phyloP scores from a whole-genome alignment of 345 rosid genomes.

The Iberis pinnata region DNA sequence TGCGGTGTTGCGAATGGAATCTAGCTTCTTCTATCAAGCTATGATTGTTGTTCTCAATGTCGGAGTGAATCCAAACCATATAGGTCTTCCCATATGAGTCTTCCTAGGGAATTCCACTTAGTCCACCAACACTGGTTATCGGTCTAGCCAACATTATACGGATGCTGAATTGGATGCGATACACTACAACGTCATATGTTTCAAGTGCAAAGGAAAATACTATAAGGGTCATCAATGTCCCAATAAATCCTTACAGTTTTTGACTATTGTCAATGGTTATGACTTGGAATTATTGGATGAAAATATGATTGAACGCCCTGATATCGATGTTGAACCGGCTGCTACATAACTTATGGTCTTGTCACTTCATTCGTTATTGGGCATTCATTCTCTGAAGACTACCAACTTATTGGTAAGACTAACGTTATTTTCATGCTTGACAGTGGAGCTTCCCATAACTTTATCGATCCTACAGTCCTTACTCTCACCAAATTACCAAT shows the following conservation, averaged over 20 bases:
- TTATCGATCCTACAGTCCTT: not conserved
- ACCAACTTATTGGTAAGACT: not conserved
- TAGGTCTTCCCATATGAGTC: no score
- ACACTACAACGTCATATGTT: not conserved
- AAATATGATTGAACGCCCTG: not conserved
- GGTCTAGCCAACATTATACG: not conserved
- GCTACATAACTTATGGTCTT: not conserved
- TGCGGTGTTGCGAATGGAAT: not conserved
- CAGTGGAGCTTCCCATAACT: not conserved
- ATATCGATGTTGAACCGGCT: no score
- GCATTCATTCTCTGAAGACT: not conserved
- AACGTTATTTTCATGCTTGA: not conserved
- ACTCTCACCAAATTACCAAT: not conserved
- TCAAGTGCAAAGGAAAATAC: not conserved
- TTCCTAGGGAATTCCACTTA: no score
- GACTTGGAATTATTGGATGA: not conserved
- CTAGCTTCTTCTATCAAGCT: not conserved
- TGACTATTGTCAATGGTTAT: not conserved
- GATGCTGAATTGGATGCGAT: not conserved
- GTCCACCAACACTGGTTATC: no score
- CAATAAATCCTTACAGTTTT: not conserved
- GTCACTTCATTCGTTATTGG: not conserved
- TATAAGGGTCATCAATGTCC: not conserved
- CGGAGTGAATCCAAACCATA: no score
- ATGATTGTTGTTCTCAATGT: not conserved